Evolutionary conservation across 768 basidiomycete genomes (phyloP).

Genomic region (Tremella mesenterica): DNA sequence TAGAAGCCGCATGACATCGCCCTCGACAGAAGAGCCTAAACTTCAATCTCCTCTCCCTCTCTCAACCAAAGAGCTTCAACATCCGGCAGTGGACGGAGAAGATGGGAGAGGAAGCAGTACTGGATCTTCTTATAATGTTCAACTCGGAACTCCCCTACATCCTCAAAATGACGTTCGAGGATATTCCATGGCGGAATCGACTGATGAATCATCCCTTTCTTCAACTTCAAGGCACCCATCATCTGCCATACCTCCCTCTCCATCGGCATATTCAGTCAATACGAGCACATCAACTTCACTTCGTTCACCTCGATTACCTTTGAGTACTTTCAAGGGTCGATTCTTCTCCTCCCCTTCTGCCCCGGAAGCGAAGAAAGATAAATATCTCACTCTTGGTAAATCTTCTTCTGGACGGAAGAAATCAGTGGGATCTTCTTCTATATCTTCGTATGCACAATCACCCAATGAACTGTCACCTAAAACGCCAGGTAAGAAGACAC

Average conservation of each 20-base stretch:
- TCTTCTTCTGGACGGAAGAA: conserved; percentile 8
- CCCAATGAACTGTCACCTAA: conserved; percentile 15
- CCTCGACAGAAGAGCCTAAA: neutral
- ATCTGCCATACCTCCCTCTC: neutral
- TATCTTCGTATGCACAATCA: conserved; percentile 12
- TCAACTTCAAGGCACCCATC: conserved; percentile 14
- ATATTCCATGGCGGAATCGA: conserved; percentile 12
- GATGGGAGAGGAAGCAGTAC: neutral
- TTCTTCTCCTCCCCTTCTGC: conserved; percentile 28
- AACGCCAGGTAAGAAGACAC: conserved; percentile 16
- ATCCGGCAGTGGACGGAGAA: neutral
- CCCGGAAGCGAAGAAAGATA: conserved; percentile 4
- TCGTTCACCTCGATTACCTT: conserved; percentile 20
- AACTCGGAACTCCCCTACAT: conserved; percentile 5
- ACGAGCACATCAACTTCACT: conserved; percentile 14
- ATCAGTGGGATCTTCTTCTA: conserved; percentile 21
- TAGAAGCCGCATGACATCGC: neutral
- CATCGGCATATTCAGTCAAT: neutral
- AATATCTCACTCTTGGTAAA: conserved; percentile 9
- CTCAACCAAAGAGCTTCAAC: neutral
- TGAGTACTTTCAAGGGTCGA: conserved; percentile 25
- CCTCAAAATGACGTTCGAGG: conserved; percentile 10
- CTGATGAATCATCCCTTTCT: conserved; percentile 27
- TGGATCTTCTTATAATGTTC: conserved; percentile 6
- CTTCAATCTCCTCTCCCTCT: neutral